Conservation (phyloP, 352 stramenopile genomes). For the Hyaloperonospora arabidopsidis region DNA sequence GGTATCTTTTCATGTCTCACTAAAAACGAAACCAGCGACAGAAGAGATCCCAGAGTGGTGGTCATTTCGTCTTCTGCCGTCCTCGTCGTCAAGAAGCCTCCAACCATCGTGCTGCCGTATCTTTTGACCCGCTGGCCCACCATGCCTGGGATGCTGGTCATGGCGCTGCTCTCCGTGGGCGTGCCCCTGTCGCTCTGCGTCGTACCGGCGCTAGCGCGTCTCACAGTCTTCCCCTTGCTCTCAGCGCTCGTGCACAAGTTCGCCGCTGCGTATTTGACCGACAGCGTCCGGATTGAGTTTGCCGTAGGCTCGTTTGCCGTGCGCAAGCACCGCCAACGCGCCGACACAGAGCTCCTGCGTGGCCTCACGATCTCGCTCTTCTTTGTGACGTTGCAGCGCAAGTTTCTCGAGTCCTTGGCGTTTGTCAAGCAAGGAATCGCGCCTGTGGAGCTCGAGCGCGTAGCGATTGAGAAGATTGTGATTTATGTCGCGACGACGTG, state of each 20-base stretch:
- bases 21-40: slow-evolving; percentile 9
- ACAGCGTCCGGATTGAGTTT: slow-evolving; percentile 47
- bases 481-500: slow-evolving; percentile 43
- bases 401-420: slow-evolving; percentile 48
- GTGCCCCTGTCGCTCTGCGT: slow-evolving; percentile 59
- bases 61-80: background rate
- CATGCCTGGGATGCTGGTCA: slow-evolving; percentile 37
- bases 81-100: background rate
- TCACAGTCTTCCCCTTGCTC: slow-evolving; percentile 53
- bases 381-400: slow-evolving; percentile 41
- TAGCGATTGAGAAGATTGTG: slow-evolving; percentile 38
- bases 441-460: slow-evolving; percentile 30
- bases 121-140: slow-evolving; percentile 26
- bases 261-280: slow-evolving; percentile 40
- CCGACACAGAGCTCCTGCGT: slow-evolving; percentile 20
- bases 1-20: slow-evolving; percentile 9
- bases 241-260: slow-evolving; percentile 49
- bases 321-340: slow-evolving; percentile 15
- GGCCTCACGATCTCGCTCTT: slow-evolving; percentile 49
- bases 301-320: slow-evolving; percentile 39
- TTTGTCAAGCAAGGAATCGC: slow-evolving; percentile 54
- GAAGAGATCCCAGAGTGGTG: slow-evolving; percentile 17
- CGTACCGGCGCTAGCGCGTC: slow-evolving; percentile 43
- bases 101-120: slow-evolving; percentile 27
- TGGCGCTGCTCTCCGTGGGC: slow-evolving; percentile 45